phyloP scores from a whole-genome alignment of 345 rosid species.

The Eucalyptus erythrocorys region DNA sequence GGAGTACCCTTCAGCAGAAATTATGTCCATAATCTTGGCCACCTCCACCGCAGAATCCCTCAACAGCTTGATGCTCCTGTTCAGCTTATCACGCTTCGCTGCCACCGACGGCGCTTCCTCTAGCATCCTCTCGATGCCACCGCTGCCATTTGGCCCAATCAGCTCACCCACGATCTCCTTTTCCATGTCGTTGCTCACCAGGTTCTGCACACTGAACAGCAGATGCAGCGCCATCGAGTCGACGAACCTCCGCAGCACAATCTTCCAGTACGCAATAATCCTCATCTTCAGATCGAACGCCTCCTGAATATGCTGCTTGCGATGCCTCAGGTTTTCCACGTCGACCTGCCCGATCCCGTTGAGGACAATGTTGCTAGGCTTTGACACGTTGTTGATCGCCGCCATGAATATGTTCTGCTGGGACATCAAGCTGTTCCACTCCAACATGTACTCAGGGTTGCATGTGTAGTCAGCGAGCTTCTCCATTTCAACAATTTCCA shows the following conservation, averaged over 20 bases:
- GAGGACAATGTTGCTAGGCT: neutral
- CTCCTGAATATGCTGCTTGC: neutral
- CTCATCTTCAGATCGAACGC: slow-evolving; percentile 20
- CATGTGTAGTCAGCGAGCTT: slow-evolving; percentile 21
- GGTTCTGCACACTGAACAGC: neutral
- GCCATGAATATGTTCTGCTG: neutral
- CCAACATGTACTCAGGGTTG: slow-evolving; percentile 3
- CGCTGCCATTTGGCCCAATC: neutral
- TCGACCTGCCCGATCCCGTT: neutral
- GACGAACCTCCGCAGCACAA: slow-evolving; percentile 6
- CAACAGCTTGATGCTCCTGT: slow-evolving; percentile 3
- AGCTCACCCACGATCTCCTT: neutral
- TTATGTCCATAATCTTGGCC: neutral
- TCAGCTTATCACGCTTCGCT: slow-evolving; percentile 4
- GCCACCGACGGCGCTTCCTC: slow-evolving; percentile 5
- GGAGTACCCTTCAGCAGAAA: neutral
- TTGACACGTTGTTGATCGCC: neutral
- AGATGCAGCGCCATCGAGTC: slow-evolving; percentile 10
- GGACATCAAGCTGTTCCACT: slow-evolving; percentile 7
- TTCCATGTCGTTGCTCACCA: slow-evolving; percentile 6
- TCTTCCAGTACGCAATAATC: slow-evolving; percentile 9
- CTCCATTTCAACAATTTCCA: slow-evolving; percentile 20
- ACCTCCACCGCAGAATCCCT: slow-evolving; percentile 7
- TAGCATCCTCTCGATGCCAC: slow-evolving; percentile 2
- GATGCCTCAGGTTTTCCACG: neutral